Conservation (phyloP, 352 stramenopile species). For the Pythium insidiosum region DNA sequence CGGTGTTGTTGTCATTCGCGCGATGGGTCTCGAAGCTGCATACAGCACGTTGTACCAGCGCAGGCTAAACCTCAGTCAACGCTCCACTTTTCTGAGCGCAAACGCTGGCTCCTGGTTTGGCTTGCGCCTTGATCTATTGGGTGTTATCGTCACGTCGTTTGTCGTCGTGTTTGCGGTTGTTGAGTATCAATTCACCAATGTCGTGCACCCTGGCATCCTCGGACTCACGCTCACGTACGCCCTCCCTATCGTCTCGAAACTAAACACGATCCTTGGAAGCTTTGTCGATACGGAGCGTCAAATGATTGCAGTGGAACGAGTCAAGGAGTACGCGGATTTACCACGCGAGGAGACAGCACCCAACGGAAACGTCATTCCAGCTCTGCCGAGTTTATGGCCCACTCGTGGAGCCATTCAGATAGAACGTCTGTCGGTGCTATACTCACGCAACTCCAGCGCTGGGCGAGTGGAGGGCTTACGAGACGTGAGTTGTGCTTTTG, state of each 20-base stretch:
- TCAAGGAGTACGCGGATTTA: constrained; percentile 74
- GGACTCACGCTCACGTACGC: constrained; percentile 90
- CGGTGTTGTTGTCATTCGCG: constrained; percentile 59
- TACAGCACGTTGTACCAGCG: constrained; percentile 34
- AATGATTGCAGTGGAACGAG: constrained; percentile 88
- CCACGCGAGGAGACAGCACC: constrained; percentile 19
- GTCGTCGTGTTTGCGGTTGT: constrained; percentile 71
- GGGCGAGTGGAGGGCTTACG: constrained; percentile 24
- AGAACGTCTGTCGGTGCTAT: constrained; percentile 36
- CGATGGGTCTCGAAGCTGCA: constrained; percentile 27
- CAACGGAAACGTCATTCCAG: constrained; percentile 1
- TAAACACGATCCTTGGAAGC: constrained; percentile 79
- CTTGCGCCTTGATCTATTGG: constrained; percentile 76
- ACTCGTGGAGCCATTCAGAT: constrained; percentile 40
- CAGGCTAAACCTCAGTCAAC: constrained; percentile 58
- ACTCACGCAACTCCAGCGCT: constrained; percentile 7
- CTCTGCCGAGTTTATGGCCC: constrained; percentile 27
- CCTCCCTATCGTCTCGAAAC: constrained; percentile 79
- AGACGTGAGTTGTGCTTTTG: constrained; percentile 35
- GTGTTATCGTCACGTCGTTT: constrained; percentile 75
- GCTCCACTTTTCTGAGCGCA: constrained; percentile 62
- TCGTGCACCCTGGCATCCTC: constrained; percentile 60
- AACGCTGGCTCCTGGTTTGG: constrained; percentile 81
- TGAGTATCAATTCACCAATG: constrained; percentile 43
- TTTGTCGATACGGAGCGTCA: constrained; percentile 88